Evolutionary conservation across 2,329 filamentous ascomycete genomes (phyloP), one percentile per base, ranked within the genome.

Genomic region (Colletotrichum eremochloae): DNA sequence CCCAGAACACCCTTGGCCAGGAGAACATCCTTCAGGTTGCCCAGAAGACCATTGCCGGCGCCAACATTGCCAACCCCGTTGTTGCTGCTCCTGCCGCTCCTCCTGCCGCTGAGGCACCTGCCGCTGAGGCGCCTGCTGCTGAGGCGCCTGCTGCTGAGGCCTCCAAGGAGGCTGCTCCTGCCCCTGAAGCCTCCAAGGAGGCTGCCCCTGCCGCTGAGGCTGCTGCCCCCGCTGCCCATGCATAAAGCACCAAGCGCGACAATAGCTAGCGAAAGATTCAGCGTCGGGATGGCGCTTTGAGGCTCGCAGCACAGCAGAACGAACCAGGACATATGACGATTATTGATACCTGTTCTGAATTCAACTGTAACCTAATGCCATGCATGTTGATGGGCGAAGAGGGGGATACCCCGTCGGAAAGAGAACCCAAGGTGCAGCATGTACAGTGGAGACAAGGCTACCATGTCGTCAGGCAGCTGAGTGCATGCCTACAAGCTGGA

Each of bases 1-100:
- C 84, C 2, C 86, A 87, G 76, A 84, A 84, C 74, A 76, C 74
- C 1, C 83, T 81, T 1, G 84, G 84, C 46, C 56, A 81, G 75
- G 70, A 77, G 14, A 86, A 86, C 74, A 69, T 84, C 38, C 76
- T 84, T 7, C 72, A 74, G 61, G 65, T 75, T n/a, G 74, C 72
- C 50, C 58, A 65, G 33, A 57, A 63, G 64, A 61, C 63, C 53
- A 24, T 72, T 2, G 38, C 60, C 56, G 61, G 42, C 40, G 72
- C 63, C 64, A 65, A 63, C 57, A 46, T 52, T 52, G 64, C 70
- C 42, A 40, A 42, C 55, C 55, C 56, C 36, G 65, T 38, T 18
- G 53, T 29, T 14, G 53, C 46, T 12, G 46, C 46, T 2, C 46
- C 46, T 48, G 46, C n/a, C 46, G 20, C 18, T 15, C 44, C 65